Base-by-base conservation (phyloP, 2,329 filamentous ascomycete genomes). In the Aspergillus latus region DNA sequence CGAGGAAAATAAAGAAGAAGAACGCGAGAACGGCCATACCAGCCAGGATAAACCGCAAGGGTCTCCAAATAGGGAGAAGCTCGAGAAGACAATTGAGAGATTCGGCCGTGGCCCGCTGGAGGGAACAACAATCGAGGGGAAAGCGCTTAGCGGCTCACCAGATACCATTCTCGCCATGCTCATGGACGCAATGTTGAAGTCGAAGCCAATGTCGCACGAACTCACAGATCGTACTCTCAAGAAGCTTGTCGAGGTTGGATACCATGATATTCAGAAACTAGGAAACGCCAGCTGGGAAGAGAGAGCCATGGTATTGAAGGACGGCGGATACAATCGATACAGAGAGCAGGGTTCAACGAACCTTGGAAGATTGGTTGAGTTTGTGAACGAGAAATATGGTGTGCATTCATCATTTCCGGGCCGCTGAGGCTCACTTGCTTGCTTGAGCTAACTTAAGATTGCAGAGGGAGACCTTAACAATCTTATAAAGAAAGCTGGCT, bases 321-420 rank as follows among this genome's bases (percentile, higher is more conserved):
- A 77, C 21, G 76, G 76, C 3, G 76, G 77, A 0, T 79, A 79
- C 56, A 78, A 74, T 43, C 73, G 74, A 9, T 79, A 78, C 60
- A 66, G 72, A n/a, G 77, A 79, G 58, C 75, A 75, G 58, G 73
- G 72, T 5, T 74, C 76, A 3, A 78, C 74, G 7, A 72, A 70
- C 49, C 60, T 78, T 21, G 76, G 74, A 2, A 68, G 75, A 7
- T 61, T 79, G 37, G 74, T 71, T 2, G 59, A 71, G 4, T 63
- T 76, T 7, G 58, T 79, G 1, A 58, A 67, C 36, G 63, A 67
- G 11, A 69, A 73, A 57, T 79, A 78, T 58, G 69, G 74, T 76
- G 66, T 48, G 68, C 65, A 49, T 40, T n/a, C 29, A 21, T 16
- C 13, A 30, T 3, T 26, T 34, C 11, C 21, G 6, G 34, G 11